A percentile compares a stretch with the other conserved stretches of the same genome.
Evolutionary conservation across 108 stramenopile genomes (phyloP).

Genomic region (Pseudonitzschia pungens): DNA sequence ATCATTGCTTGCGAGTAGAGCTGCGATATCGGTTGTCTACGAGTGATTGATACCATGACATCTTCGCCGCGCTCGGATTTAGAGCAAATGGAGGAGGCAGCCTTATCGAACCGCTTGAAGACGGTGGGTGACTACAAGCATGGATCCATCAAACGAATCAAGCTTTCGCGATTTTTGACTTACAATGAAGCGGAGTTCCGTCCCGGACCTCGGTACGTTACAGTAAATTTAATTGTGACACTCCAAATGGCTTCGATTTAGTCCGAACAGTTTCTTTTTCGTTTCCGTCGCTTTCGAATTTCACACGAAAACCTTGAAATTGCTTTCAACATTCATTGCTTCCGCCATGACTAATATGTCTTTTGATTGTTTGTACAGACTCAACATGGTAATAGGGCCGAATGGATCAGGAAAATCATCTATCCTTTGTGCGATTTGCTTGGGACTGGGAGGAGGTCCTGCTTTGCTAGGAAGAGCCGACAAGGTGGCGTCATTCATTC

Average conservation of each 20-base stretch:
- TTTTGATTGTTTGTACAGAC: conserved; percentile 35
- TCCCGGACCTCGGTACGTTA: conserved; percentile 70
- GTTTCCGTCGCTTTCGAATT: too few relatives aligned
- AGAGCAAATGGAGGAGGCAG: conserved; percentile 17
- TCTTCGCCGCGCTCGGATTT: conserved; percentile 9
- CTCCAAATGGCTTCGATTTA: not conserved
- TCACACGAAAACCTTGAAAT: not conserved
- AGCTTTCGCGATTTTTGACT: conserved; percentile 76
- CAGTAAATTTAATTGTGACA: not conserved
- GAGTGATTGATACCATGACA: not conserved
- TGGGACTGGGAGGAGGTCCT: conserved; percentile 90
- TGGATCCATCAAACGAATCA: conserved; percentile 70
- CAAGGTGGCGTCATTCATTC: conserved; percentile 82
- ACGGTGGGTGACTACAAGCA: conserved; percentile 66
- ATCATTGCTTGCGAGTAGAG: too few relatives aligned
- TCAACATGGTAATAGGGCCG: conserved; percentile 92
- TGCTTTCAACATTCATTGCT: not conserved
- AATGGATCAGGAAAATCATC: conserved; percentile 97
- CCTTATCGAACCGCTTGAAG: conserved; percentile 10
- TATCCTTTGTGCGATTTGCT: conserved; percentile 91
- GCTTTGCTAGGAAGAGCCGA: conserved; percentile 88
- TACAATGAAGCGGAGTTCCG: conserved; percentile 66
- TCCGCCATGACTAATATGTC: not conserved
- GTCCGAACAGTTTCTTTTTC: not conserved
- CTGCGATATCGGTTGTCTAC: too few relatives aligned